Evolutionary conservation across 78 protist genomes (phyloP).

Genomic region (Speleostelium caveatum): DNA sequence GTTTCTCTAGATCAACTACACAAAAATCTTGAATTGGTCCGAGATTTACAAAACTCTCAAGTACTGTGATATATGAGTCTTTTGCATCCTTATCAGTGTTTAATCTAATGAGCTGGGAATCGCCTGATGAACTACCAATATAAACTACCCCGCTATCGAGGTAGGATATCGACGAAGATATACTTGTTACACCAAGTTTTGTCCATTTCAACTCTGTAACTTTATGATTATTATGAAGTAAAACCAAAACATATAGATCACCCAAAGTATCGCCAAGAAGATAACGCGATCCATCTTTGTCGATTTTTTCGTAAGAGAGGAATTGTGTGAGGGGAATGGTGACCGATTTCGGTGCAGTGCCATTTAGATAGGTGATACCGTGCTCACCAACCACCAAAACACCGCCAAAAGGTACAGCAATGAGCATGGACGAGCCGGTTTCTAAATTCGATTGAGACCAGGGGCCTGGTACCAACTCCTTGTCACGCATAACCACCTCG

Average conservation of each 20-base stretch:
- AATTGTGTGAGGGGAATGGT: conserved; percentile 20
- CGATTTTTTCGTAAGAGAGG: conserved; percentile 56
- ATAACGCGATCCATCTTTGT: conserved; percentile 61
- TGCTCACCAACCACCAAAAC: conserved; percentile 87
- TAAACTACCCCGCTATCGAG: conserved; percentile 90
- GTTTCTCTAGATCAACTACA: conserved; percentile 89
- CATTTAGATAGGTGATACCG: conserved; percentile 85
- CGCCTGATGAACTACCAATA: conserved; percentile 88
- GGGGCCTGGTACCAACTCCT: conserved; percentile 80
- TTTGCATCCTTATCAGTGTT: conserved; percentile 36
- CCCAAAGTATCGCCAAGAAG: conserved; percentile 85
- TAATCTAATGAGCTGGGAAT: conserved; percentile 87
- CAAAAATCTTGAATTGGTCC: conserved; percentile 93
- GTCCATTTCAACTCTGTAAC: conserved; percentile 36
- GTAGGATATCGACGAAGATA: conserved; percentile 67
- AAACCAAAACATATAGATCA: conserved; percentile 21
- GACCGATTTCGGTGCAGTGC: neutral
- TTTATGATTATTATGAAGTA: neutral
- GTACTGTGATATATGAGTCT: conserved; percentile 18
- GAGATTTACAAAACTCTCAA: conserved; percentile 86
- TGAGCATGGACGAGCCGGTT: conserved; percentile 55
- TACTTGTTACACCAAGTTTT: conserved; percentile 73
- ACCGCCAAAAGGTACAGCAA: conserved; percentile 89
- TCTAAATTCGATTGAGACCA: conserved; percentile 77
- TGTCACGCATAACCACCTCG: conserved; percentile 1